Base-by-base conservation (phyloP, 331 rosid species). In the Dryas integrifolia region DNA sequence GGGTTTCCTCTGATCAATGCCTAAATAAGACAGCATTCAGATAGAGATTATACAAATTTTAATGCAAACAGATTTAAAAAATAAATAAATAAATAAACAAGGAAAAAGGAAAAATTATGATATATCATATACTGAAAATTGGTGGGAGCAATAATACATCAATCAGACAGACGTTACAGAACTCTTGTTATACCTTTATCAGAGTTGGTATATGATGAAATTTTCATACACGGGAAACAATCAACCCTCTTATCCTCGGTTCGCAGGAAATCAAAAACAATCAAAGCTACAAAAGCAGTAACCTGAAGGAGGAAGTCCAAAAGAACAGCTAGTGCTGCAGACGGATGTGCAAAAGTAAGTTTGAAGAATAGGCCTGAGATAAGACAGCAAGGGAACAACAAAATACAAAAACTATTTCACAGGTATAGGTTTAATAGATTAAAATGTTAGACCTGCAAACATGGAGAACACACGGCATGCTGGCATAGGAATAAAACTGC, bases 381-480 rank as follows among this genome's bases (percentile, higher is more conserved):
- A 21, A 70, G 66, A 72, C 70, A 70, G 56, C 7, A 24, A 61
- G 71, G 58, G 58, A 74, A 43, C 14, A 74, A 76, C 40, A 72
- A 64, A 75, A 71, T 9, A 47, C 18, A 14, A 66, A 41, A 69
- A 58, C 76, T 62, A 72, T 58, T 50, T 58, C 77, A 48, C 40
- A 67, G 43, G 58, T 30, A 68, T 64, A 57, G 45, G 35, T 79
- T 71, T 58, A 67, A 71, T 67, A 76, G 66, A 76, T 58, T 49
- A 77, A 82, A 46, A 62, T 50, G 24, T 61, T 61, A 70, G 73
- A 92, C 99, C 96, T 67, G 99, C 99, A 89, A 95, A 95, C 99
- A 95, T 95, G 84, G 99, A 92, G 90, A 95, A 95, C 59, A 95
- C 97, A 14, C 99, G 97, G 78, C 96, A 89, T 30, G 99, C 99